phyloP scores from a whole-genome alignment of 148 eudicot genomes.

The Salicornia ramosissima region DNA sequence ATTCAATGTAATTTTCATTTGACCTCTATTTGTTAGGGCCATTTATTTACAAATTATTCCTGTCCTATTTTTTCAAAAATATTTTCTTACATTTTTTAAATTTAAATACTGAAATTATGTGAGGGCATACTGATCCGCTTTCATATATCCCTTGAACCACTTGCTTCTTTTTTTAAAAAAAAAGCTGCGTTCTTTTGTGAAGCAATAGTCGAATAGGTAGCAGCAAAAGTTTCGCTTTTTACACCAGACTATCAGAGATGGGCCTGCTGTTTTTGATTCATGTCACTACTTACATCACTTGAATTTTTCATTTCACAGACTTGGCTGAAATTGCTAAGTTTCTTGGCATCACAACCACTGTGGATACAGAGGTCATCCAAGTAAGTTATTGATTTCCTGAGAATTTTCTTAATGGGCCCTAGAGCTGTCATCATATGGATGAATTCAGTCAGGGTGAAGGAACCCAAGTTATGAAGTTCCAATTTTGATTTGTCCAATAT shows the following conservation, averaged over 20 bases:
- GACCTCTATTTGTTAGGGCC: neutral
- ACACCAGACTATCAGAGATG: neutral
- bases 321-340: conserved; percentile 97
- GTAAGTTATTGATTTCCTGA: conserved; percentile 40
- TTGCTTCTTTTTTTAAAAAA: no score
- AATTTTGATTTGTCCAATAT: no score
- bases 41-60: no score
- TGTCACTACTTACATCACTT: neutral
- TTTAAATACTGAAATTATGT: no score
- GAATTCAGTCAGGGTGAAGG: neutral
- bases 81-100: no score
- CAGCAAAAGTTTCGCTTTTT: neutral
- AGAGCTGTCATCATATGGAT: neutral
- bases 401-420: neutral
- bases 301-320: conserved; percentile 40
- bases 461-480: no score
- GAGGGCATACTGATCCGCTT: no score
- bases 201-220: no score
- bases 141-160: no score
- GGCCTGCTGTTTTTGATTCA: neutral
- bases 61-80: no score
- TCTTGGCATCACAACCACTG: conserved; percentile 77
- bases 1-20: conserved; percentile 65
- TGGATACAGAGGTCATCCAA: conserved; percentile 88
- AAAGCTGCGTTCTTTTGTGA: no score